Percentiles rank a stretch among this genome's conserved stretches.
These are phyloP conservation scores for Mimosa bimucronata DNA, from an alignment of 306 rosid genomes.

Conservation along the genomic window DNA sequence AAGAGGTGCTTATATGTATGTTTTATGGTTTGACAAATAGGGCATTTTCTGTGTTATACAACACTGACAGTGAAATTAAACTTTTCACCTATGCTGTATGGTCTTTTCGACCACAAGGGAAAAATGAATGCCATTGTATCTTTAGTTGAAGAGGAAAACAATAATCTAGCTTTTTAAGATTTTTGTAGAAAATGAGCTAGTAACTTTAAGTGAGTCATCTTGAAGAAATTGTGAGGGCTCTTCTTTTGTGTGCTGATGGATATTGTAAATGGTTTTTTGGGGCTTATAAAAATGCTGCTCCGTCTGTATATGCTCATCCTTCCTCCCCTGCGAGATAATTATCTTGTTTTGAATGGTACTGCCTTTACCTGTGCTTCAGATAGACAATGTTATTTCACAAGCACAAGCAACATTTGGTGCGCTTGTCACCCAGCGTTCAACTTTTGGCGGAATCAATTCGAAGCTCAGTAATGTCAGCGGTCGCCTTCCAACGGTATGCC, in stretches of 20 bases:
- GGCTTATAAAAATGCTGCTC: constrained; percentile 14
- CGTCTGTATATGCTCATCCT: neutral
- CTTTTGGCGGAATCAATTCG: constrained; percentile 90
- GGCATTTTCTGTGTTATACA: neutral
- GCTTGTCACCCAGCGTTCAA: constrained; percentile 90
- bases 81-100: neutral
- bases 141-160: neutral
- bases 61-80: neutral
- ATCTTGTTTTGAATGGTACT: constrained; percentile 33
- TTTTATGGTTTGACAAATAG: neutral
- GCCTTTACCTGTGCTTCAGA: constrained; percentile 47
- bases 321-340: neutral
- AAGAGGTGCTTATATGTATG: neutral
- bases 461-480: constrained; percentile 93
- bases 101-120: neutral
- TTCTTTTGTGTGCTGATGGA: neutral
- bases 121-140: neutral
- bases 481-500: constrained; percentile 90
- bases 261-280: neutral
- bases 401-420: constrained; percentile 95
- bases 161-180: neutral
- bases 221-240: neutral
- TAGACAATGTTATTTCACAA: constrained; percentile 91
- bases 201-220: neutral
- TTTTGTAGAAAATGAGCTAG: neutral